A percentile compares a stretch with the other conserved stretches of the same genome.
These are phyloP conservation scores for Boeremia lycopersici DNA, from an alignment of 2,329 filamentous ascomycete genomes.

Conservation along the genomic window DNA sequence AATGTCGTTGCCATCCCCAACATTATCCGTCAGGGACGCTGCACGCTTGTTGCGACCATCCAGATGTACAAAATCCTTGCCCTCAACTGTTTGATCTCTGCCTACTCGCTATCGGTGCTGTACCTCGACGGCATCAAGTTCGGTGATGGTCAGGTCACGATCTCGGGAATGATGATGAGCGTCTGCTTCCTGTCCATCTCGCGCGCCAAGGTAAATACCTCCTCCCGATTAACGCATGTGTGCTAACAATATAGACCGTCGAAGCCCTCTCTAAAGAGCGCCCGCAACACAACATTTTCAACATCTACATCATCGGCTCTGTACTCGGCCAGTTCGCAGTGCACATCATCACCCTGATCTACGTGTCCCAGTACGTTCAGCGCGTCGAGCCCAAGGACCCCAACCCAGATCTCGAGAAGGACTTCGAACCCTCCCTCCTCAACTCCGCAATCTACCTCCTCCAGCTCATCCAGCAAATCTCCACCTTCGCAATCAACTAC, in stretches of 20 bases:
- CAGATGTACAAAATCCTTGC: constrained; percentile 99
- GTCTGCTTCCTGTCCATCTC: constrained; percentile 99
- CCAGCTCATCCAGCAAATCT: constrained; percentile 98
- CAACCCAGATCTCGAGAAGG: constrained; percentile 87
- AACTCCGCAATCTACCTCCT: constrained; percentile 97
- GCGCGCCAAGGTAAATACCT: constrained; percentile 72
- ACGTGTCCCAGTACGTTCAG: constrained; percentile 89
- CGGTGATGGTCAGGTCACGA: constrained; percentile 96
- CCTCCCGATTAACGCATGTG: not conserved
- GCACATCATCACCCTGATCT: constrained; percentile 92
- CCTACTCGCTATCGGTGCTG: constrained; percentile 93
- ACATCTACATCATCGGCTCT: constrained; percentile 97
- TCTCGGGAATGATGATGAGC: constrained; percentile 99
- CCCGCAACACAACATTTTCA: constrained; percentile 98
- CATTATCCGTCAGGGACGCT: constrained; percentile 96
- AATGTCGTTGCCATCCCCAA: constrained; percentile 98
- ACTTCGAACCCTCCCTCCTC: constrained; percentile 90
- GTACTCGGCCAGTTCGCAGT: constrained; percentile 97
- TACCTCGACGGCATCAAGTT: constrained; percentile 99
- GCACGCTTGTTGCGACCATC: constrained; percentile 96
- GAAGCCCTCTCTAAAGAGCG: constrained; percentile 96
- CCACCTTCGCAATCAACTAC: constrained; percentile 99
- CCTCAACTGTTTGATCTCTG: constrained; percentile 95
- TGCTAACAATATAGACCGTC: constrained; percentile 66
- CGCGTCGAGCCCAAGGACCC: constrained; percentile 72